phyloP scores from a whole-genome alignment of 1,139 yeast species.

The Candida anutae region DNA sequence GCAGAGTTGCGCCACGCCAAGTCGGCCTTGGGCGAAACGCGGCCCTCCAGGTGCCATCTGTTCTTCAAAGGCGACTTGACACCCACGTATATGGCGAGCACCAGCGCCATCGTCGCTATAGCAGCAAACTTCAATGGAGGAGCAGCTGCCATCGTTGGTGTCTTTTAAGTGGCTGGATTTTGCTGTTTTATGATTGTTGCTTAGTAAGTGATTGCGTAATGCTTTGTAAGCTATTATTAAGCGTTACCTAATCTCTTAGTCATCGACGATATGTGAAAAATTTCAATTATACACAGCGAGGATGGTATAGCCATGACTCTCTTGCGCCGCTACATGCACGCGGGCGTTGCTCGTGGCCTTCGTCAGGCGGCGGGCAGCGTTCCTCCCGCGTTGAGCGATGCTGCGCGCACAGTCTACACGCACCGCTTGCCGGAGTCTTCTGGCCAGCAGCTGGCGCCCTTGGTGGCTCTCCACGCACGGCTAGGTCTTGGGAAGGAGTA shows the following conservation, averaged over 20 bases:
- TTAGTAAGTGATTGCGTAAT: too few relatives aligned
- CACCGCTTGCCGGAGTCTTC: slow-evolving; percentile 44
- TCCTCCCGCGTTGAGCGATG: too few relatives aligned
- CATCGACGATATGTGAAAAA: too few relatives aligned
- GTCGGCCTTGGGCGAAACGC: slow-evolving; percentile 44
- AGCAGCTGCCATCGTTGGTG: slow-evolving; percentile 41
- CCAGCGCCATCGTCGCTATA: slow-evolving; percentile 40
- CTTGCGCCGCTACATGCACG: too few relatives aligned
- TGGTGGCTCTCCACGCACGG: slow-evolving; percentile 77
- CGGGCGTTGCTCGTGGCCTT: too few relatives aligned
- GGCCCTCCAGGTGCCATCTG: slow-evolving; percentile 34
- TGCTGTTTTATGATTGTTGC: too few relatives aligned
- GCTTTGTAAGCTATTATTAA: too few relatives aligned
- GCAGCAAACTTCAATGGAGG: slow-evolving; percentile 37
- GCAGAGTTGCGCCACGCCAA: slow-evolving; percentile 48
- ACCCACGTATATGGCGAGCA: slow-evolving; percentile 27
- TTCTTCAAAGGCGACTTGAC: slow-evolving; percentile 42
- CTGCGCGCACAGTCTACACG: slow-evolving; percentile 30
- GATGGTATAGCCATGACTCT: too few relatives aligned
- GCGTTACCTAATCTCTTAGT: too few relatives aligned
- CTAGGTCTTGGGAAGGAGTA: slow-evolving; percentile 51
- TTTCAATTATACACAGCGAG: too few relatives aligned
- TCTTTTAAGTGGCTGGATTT: too few relatives aligned
- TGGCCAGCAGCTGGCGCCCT: slow-evolving; percentile 56
- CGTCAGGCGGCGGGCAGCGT: too few relatives aligned